Percentiles rank a stretch among this genome's conserved stretches.
Conservation (phyloP, 495 filamentous ascomycete genomes). For the Apodospora peruviana region DNA sequence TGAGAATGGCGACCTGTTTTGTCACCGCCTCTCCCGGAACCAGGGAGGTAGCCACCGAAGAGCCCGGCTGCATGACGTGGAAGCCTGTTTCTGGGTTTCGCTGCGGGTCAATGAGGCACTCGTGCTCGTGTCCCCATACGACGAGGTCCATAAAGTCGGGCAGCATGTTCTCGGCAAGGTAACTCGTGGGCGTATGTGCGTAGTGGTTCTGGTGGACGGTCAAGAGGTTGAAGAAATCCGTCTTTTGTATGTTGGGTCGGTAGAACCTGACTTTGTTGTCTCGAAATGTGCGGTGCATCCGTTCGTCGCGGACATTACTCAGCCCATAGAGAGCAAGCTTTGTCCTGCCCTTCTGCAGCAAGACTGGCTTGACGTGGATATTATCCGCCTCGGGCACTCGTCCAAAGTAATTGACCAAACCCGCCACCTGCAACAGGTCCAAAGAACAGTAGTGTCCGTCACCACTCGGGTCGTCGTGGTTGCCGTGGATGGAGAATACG, state of each 20-base stretch:
- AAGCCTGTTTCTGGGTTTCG: slow-evolving; percentile 83
- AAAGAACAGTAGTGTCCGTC: slow-evolving; percentile 86
- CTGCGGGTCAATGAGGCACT: slow-evolving; percentile 81
- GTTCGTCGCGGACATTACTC: slow-evolving; percentile 94
- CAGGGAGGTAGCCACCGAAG: slow-evolving; percentile 90
- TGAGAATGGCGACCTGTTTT: slow-evolving; percentile 86
- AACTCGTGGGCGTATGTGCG: slow-evolving; percentile 81
- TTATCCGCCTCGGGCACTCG: slow-evolving; percentile 87
- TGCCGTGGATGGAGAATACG: slow-evolving; percentile 97
- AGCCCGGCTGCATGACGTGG: slow-evolving; percentile 95
- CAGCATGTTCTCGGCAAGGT: slow-evolving; percentile 90
- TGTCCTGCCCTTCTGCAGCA: slow-evolving; percentile 89
- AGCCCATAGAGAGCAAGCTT: slow-evolving; percentile 94
- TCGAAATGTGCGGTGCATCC: slow-evolving; percentile 85
- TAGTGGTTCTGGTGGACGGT: slow-evolving; percentile 96
- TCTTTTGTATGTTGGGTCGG: slow-evolving; percentile 71
- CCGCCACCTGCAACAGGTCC: slow-evolving; percentile 85
- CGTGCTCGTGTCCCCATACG: slow-evolving; percentile 97
- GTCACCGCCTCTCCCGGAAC: slow-evolving; percentile 84
- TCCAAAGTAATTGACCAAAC: slow-evolving; percentile 93
- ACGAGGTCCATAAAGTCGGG: slow-evolving; percentile 89
- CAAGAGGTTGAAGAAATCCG: slow-evolving; percentile 96
- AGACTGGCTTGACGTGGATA: slow-evolving; percentile 80
- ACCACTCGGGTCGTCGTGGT: slow-evolving; percentile 95
- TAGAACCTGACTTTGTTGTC: slow-evolving; percentile 94